A percentile compares a stretch with the other conserved stretches of the same genome.
These are phyloP conservation scores for Ensete glaucum DNA, from an alignment of 176 grass and related monocot genomes.

Conservation along the genomic window DNA sequence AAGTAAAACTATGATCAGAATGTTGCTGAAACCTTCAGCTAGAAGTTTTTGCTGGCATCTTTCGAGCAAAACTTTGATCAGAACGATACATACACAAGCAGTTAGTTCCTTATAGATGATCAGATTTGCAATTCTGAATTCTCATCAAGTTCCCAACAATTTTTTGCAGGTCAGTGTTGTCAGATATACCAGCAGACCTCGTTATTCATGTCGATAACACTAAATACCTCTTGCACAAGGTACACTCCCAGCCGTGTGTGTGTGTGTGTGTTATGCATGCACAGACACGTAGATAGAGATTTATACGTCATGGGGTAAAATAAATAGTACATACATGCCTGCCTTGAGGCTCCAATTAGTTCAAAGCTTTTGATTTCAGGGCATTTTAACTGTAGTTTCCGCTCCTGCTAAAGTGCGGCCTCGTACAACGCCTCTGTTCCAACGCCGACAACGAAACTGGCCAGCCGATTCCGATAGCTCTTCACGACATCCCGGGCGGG, in stretches of 20 bases:
- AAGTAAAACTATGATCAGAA: background rate
- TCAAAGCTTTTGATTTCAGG: conserved; percentile 82
- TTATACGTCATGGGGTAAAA: no score
- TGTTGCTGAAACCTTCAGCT: background rate
- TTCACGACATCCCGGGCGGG: conserved; percentile 69
- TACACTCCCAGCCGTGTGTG: conserved; percentile 11
- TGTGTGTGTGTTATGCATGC: background rate
- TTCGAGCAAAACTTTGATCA: background rate
- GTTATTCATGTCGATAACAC: conserved; percentile 88
- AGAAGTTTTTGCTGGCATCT: background rate
- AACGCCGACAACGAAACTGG: conserved; percentile 34
- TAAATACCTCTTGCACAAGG: conserved; percentile 92
- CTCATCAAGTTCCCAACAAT: background rate
- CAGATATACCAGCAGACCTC: conserved; percentile 78
- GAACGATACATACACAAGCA: no score
- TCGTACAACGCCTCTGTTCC: conserved; percentile 66
- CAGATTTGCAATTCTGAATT: background rate
- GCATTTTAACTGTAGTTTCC: conserved; percentile 96
- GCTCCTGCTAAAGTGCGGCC: conserved; percentile 90
- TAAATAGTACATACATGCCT: background rate
- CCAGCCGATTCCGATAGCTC: conserved; percentile 34
- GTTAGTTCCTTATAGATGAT: background rate
- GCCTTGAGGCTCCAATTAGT: conserved; percentile 10
- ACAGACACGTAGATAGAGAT: no score
- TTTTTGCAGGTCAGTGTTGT: conserved; percentile 65